Evolutionary conservation across 164 flowering plant species (phyloP).

Genomic region (Macadamia tetraphylla): DNA sequence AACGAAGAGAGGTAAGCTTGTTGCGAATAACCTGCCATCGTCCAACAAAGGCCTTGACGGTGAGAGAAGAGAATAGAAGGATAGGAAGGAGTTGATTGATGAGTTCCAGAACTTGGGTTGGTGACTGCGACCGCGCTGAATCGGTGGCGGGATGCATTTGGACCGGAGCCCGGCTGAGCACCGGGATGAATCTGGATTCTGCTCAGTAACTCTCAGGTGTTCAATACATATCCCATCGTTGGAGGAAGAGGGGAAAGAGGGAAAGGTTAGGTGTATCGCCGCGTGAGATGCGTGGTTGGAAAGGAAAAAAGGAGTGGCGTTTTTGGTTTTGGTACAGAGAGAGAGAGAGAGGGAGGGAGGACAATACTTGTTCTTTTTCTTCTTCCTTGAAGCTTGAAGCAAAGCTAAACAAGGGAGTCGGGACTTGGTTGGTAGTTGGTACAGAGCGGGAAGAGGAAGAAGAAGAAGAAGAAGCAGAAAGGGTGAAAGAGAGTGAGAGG

Average conservation of each 20-base stretch:
- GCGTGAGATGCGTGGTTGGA: neutral
- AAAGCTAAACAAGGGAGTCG: neutral
- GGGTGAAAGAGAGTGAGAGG: too few relatives aligned
- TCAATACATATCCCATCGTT: neutral
- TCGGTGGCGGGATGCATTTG: conserved; percentile 22
- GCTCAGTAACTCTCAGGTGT: neutral
- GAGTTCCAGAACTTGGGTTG: conserved; percentile 17
- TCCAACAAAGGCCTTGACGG: conserved; percentile 39
- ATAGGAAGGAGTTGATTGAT: conserved; percentile 26
- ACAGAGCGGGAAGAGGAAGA: neutral
- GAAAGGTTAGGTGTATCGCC: neutral
- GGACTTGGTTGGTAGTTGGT: too few relatives aligned
- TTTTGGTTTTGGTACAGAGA: too few relatives aligned
- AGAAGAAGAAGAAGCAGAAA: too few relatives aligned
- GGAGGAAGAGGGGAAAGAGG: neutral
- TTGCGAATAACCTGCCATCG: conserved; percentile 47
- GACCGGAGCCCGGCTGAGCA: neutral
- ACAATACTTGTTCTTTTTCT: too few relatives aligned
- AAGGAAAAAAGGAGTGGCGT: too few relatives aligned
- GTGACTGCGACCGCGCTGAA: conserved; percentile 5
- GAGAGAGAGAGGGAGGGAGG: too few relatives aligned
- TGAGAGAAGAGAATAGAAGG: conserved; percentile 34
- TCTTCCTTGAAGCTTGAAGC: neutral
- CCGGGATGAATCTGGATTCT: neutral
- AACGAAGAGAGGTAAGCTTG: conserved; percentile 35